Base-by-base conservation (phyloP, 768 basidiomycete genomes). In the Trametes gibbosa region DNA sequence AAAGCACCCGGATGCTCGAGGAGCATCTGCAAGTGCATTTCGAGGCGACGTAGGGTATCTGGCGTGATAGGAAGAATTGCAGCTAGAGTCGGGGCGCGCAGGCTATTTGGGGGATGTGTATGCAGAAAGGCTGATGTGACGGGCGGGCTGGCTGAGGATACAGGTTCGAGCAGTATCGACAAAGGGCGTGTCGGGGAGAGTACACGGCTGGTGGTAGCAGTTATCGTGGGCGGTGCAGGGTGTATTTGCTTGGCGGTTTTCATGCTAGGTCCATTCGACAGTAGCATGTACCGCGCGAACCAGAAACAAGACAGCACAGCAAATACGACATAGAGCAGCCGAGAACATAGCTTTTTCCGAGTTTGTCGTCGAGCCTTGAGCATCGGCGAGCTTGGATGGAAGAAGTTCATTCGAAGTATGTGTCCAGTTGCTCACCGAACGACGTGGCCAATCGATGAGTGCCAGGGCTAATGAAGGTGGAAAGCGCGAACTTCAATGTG, bases 41-140 rank as follows among this genome's bases (percentile, higher is more conserved):
- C 71, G 39, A 82, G 67, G 25, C 49, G 45, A 3, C 65, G 29
- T 1, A 82, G 49, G 3, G 81, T 77, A 5, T 56, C 50, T 2
- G 64, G 29, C 5, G 75, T 70, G 49, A 86, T 73, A 14, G 84
- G 82, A 3, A 86, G 68, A 39, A 86, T 64, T 1, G 61, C 63
- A 13, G 61, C 57, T 16, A 66, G 35, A 8, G 58, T 41, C 12
- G 25, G 25, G 13, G 27, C n/a, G 13, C 4, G 12, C 4, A 29
- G 27, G 25, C 14, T 5, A 1, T 16, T 29, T 3, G 43, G 6
- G 2, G 43, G 23, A 45, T 21, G 21, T 24, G 6, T 24, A 6
- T 45, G 43, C 13, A 24, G 12, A 45, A 21, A 3, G 13, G 6
- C 23, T 3, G 43, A 6, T 23, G 24, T 32, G 29, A 32, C 29